These are phyloP conservation scores for Hypericum androsaemum DNA, from an alignment of 345 rosid genomes.

Conservation along the genomic window DNA sequence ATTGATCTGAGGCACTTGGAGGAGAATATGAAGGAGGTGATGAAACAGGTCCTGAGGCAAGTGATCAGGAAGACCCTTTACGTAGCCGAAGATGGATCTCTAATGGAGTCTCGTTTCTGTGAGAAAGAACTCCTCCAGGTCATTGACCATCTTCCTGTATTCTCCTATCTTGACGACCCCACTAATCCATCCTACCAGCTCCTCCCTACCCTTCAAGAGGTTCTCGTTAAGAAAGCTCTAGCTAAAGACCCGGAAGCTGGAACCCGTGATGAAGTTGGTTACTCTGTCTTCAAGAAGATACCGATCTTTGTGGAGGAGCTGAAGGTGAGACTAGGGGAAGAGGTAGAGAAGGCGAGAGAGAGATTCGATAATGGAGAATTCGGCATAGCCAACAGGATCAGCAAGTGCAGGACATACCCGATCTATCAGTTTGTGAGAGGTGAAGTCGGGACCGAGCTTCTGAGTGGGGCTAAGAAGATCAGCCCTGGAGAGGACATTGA, in stretches of 20 bases:
- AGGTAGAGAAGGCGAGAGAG: conserved; percentile 27
- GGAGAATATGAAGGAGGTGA: conserved; percentile 34
- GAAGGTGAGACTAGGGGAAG: conserved; percentile 27
- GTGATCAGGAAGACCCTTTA: conserved; percentile 31
- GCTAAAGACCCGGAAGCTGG: conserved; percentile 11
- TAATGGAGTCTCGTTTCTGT: conserved; percentile 35
- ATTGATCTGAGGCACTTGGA: conserved; percentile 40
- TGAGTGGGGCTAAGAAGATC: conserved; percentile 36
- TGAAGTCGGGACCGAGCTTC: conserved; percentile 33
- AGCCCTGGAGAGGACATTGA: conserved; percentile 49
- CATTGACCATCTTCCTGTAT: conserved; percentile 31
- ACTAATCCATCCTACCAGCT: conserved; percentile 30
- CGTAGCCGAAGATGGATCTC: conserved; percentile 31
- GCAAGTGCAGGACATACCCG: conserved; percentile 36
- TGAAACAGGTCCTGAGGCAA: conserved; percentile 23
- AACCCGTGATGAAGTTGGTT: conserved; percentile 15
- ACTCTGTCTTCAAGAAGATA: conserved; percentile 27
- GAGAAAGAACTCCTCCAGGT: conserved; percentile 38
- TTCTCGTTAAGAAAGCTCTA: conserved; percentile 25
- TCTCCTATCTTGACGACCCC: conserved; percentile 40
- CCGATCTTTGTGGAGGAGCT: conserved; percentile 32
- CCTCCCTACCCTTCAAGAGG: conserved; percentile 29
- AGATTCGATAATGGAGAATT: conserved; percentile 23
- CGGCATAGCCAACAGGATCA: conserved; percentile 20
- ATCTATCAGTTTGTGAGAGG: conserved; percentile 35